Conservation (phyloP, 805 yeast species). For the Candida mattraensis region DNA sequence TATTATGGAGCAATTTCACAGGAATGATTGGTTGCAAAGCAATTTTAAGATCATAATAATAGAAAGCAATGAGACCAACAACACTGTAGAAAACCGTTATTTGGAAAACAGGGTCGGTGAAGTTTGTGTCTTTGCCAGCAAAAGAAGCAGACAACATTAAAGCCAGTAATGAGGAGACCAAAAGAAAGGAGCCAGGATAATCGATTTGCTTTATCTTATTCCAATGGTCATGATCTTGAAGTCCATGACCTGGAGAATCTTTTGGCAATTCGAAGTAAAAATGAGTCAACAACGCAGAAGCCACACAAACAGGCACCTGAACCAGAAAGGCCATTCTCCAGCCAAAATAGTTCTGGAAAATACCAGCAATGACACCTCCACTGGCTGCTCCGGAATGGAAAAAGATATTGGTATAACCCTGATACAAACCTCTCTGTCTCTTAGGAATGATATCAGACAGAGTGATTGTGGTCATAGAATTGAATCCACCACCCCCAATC, state of each 20-base stretch:
- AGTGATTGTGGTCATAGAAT: slow-evolving; percentile 69
- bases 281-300: slow-evolving; percentile 40
- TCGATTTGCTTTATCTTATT: slow-evolving; percentile 60
- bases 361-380: slow-evolving; percentile 69
- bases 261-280: slow-evolving; percentile 38
- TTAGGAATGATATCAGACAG: slow-evolving; percentile 75
- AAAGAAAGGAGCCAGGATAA: slow-evolving; percentile 56
- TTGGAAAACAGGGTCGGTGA: slow-evolving; percentile 38
- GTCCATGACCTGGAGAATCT: slow-evolving; percentile 53
- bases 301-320: slow-evolving; percentile 51
- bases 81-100: too few relatives aligned
- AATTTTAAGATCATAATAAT: slow-evolving; percentile 47
- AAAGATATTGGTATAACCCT: slow-evolving; percentile 75
- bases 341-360: slow-evolving; percentile 49
- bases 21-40: slow-evolving; percentile 71
- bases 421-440: slow-evolving; percentile 75
- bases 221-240: slow-evolving; percentile 41
- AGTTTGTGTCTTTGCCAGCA: slow-evolving; percentile 55
- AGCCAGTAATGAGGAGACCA: slow-evolving; percentile 55
- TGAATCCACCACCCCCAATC: slow-evolving; percentile 85
- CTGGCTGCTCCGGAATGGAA: slow-evolving; percentile 74
- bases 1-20: slow-evolving; percentile 49
- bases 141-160: slow-evolving; percentile 64
- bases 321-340: slow-evolving; percentile 64
- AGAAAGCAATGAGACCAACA: slow-evolving; percentile 41